Evolutionary conservation across 306 rosid genomes (phyloP), one percentile per base, ranked within the genome.

Genomic region (Rosa multiflora): DNA sequence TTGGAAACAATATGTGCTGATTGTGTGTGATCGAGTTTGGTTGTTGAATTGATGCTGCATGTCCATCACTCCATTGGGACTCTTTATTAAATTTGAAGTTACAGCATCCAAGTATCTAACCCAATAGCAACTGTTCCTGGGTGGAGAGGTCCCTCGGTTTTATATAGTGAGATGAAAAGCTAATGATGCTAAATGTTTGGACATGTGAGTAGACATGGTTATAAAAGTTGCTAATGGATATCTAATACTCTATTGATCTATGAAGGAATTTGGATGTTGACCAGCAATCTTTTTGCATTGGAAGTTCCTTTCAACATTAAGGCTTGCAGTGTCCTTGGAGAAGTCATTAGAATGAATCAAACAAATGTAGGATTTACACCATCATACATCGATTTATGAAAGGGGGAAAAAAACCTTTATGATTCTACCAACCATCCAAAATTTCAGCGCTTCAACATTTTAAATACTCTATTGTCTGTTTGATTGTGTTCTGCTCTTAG

Each of bases 281-380:
- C 51, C 39, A 75, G 63, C 59, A 35, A 21, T 39, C 63, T 20
- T 75, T 71, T 56, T 55, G 61, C 75, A 9, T 29, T 61, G 15
- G 35, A 53, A 74, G 51, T 44, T 69, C 72, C 74, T 64, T 80
- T 80, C 40, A 67, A 67, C 46, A 48, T 18, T 49, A 42, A 49
- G 74, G 10, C 66, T 39, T 53, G 59, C 17, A 67, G 23, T 21
- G 53, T 5, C 62, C 63, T 69, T 48, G 62, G 40, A 21, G 39
- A 42, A 68, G 70, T 32, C 69, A 66, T 81, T 70, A 2, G 32
- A 69, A 43, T 21, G 53, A 43, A 11, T n/a, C 35, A 69, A 69
- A 44, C 35, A 69, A n/a, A 69, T 44, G 55, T 69, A 21, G 73
- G 55, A 69, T 69, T 69, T 44, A 43, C 55, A 44, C 37, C 1